phyloP scores from a whole-genome alignment of 2,329 filamentous ascomycete species.

The Amauroascus niger region DNA sequence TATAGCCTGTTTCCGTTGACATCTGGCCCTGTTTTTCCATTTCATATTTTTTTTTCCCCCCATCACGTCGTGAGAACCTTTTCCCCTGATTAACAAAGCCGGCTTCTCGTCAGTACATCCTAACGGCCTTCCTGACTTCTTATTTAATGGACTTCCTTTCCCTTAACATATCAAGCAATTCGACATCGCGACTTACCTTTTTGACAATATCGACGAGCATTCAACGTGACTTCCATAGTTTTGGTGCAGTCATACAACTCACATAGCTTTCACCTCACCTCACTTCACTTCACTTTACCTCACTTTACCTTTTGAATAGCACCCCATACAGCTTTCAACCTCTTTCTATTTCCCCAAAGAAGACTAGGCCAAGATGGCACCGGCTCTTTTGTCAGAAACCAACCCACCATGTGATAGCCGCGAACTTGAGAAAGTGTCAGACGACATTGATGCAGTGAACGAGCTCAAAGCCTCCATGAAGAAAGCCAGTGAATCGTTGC shows the following conservation, averaged over 20 bases:
- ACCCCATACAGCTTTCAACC: background rate
- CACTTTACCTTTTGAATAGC: background rate
- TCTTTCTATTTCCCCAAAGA: background rate
- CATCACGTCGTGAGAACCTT: background rate
- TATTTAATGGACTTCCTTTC: background rate
- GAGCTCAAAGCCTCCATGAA: conserved; percentile 42
- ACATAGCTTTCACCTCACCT: background rate
- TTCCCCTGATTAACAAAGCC: background rate
- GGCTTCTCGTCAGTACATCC: background rate
- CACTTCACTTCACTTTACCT: background rate
- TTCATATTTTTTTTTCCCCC: too few species aligned
- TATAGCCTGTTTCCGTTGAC: conserved; percentile 4
- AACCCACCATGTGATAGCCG: conserved; percentile 1
- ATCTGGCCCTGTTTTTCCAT: conserved; percentile 6
- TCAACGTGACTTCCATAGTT: background rate
- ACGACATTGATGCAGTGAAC: conserved; percentile 52
- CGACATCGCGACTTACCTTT: background rate
- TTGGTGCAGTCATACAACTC: background rate
- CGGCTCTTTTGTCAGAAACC: conserved; percentile 3
- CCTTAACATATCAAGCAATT: background rate
- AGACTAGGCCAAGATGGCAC: conserved; percentile 12
- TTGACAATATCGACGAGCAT: background rate
- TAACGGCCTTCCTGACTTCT: background rate
- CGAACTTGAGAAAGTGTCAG: conserved; percentile 27
- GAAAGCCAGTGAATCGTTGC: background rate